Base-by-base conservation (phyloP, 2,329 filamentous ascomycete species). In the Sphaerostilbella broomeana region DNA sequence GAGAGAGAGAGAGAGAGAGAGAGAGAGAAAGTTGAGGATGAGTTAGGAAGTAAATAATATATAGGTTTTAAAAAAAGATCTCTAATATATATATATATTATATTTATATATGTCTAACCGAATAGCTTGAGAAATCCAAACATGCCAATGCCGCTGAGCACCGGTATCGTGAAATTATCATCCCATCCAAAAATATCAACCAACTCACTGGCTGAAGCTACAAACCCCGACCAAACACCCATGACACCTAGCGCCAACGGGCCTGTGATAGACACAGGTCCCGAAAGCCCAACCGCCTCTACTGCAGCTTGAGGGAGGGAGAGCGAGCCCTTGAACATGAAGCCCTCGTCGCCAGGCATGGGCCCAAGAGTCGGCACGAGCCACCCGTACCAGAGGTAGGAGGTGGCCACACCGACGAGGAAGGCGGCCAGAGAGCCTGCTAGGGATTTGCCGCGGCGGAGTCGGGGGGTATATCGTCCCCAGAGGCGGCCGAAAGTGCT, bases 91-190 rank as follows among this genome's bases (percentile, higher is more conserved):
- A 5, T 28, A 15, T 28, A 13, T 28, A 28, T 13, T 12, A 10
- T 13, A 6, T 7, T 12, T 7, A 28, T 20, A 13, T 16, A 32
- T 19, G n/a, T 16, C 59, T 68, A 79, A 38, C 81, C 82, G 70
- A 95, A 95, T 34, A 88, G 61, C 66, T 85, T 94, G 53, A 97
- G 72, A 60, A 98, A 95, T 0, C 83, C 84, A 82, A 86, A 95
- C 45, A 98, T 79, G 6, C 89, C 89, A 31, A 87, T 64, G 17
- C 89, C 88, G 57, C 87, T 95, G 35, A 98, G 70, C 18, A 94
- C 79, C 2, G 92, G 92, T 61, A 98, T 98, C 35, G 90, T 97
- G 52, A 98, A 69, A 63, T 98, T 98, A 65, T 98, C 92, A 56
- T 98, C 92, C 84, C 87, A 89, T 33, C 88, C 86, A 59, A 88